A percentile compares a stretch with the other conserved stretches of the same genome.
phyloP scores from a whole-genome alignment of 768 basidiomycete species.

The Amylocystis lapponica region DNA sequence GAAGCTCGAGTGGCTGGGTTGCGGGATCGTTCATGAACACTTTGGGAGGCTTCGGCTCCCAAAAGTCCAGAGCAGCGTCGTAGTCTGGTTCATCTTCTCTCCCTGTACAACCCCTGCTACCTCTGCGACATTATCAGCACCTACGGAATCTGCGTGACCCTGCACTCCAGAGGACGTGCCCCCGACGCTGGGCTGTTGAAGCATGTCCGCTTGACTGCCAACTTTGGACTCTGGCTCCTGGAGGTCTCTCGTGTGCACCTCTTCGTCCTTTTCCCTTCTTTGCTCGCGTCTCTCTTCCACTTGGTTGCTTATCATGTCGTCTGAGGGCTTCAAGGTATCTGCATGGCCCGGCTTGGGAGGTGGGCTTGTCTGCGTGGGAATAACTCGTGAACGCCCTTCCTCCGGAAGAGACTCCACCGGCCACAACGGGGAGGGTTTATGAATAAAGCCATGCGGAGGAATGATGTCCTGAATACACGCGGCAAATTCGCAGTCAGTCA shows the following conservation, averaged over 20 bases:
- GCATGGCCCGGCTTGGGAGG: slow-evolving; percentile 46
- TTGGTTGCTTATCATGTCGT: slow-evolving; percentile 19
- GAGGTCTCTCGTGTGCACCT: slow-evolving; percentile 14
- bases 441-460: slow-evolving; percentile 54
- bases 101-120: neutral
- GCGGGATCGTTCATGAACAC: slow-evolving; percentile 46
- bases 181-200: slow-evolving; percentile 7
- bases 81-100: slow-evolving; percentile 9
- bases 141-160: neutral
- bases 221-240: slow-evolving; percentile 7
- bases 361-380: slow-evolving; percentile 31
- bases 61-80: slow-evolving; percentile 24
- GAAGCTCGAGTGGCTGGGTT: slow-evolving; percentile 40
- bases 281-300: slow-evolving; percentile 12
- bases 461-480: slow-evolving; percentile 51
- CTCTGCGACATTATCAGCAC: neutral
- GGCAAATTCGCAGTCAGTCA: neutral
- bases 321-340: slow-evolving; percentile 38
- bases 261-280: slow-evolving; percentile 12
- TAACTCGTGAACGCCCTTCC: slow-evolving; percentile 27
- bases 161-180: neutral
- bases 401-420: slow-evolving; percentile 38
- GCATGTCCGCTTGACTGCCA: slow-evolving; percentile 9
- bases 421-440: slow-evolving; percentile 55
- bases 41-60: slow-evolving; percentile 53